Conservation (phyloP, 306 rosid species). For the Sechiopsis laciniata region DNA sequence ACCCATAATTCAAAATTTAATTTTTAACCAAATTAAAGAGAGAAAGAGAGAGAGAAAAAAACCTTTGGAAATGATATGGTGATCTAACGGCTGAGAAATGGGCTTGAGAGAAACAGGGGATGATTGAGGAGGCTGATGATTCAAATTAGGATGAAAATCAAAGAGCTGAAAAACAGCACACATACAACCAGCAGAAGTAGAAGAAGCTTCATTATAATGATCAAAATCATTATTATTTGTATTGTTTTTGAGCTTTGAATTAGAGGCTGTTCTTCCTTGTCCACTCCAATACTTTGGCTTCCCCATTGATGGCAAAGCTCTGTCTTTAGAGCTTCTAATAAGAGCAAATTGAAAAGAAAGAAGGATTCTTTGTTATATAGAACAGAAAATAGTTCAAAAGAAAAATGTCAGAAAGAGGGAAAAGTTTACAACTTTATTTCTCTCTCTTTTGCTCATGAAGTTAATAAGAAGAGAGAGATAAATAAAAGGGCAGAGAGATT, state of each 20-base stretch:
- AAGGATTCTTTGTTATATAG: conserved; percentile 3
- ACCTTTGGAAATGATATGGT: conserved; percentile 1
- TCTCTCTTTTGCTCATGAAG: not conserved
- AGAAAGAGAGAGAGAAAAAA: too few species aligned
- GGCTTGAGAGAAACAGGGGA: conserved; percentile 28
- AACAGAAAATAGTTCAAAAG: not conserved
- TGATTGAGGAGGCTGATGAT: conserved; percentile 21
- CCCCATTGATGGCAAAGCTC: conserved; percentile 38
- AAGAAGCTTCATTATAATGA: conserved; percentile 19
- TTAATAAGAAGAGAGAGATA: conserved; percentile 14
- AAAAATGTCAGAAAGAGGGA: conserved; percentile 19
- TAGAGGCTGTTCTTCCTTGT: conserved; percentile 24
- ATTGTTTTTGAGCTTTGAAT: conserved; percentile 30
- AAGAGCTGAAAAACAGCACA: conserved; percentile 71
- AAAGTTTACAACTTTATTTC: not conserved
- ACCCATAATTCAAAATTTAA: too few species aligned
- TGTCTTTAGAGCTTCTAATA: not conserved
- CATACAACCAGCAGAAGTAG: conserved; percentile 69
- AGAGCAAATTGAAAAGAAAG: not conserved
- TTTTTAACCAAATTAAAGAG: too few species aligned
- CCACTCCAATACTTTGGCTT: conserved; percentile 57
- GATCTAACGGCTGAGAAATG: not conserved
- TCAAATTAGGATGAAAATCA: conserved; percentile 68
- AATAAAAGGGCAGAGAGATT: conserved; percentile 26
- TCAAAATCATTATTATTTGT: not conserved